Percentiles rank a stretch among this genome's conserved stretches.
These are phyloP conservation scores for Aspergillus puulaauensis DNA, from an alignment of 2,329 filamentous ascomycete genomes.

Conservation along the genomic window DNA sequence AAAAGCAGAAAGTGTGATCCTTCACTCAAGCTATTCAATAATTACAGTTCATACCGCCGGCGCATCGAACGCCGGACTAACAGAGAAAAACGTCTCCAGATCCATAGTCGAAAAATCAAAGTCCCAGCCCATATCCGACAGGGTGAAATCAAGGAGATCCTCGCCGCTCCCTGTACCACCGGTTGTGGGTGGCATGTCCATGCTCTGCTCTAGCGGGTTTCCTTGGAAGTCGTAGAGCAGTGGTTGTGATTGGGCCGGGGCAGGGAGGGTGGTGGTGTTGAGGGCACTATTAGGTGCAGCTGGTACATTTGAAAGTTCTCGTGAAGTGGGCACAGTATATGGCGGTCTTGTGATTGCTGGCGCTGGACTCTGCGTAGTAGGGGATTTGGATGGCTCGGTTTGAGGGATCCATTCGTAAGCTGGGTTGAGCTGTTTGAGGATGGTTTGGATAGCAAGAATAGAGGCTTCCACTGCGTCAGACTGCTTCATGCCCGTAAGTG, in stretches of 20 bases:
- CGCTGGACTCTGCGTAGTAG: background rate
- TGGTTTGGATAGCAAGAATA: constrained; percentile 33
- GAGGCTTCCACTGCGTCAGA: constrained; percentile 29
- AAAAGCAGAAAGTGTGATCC: too few relatives aligned
- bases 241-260: background rate
- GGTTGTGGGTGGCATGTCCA: constrained; percentile 17
- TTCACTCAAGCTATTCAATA: too few relatives aligned
- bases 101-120: constrained; percentile 44
- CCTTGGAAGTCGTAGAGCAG: constrained; percentile 23
- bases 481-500: constrained; percentile 36
- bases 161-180: constrained; percentile 28
- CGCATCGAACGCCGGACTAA: constrained; percentile 26
- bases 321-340: background rate
- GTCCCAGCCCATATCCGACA: constrained; percentile 40
- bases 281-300: background rate
- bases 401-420: constrained; percentile 27
- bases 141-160: constrained; percentile 36
- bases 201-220: constrained; percentile 20
- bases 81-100: constrained; percentile 38
- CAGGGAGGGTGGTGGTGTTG: background rate
- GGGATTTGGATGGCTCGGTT: background rate
- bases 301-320: too few relatives aligned
- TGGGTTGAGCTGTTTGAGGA: constrained; percentile 31
- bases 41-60: background rate
- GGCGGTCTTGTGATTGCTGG: background rate